These are phyloP conservation scores for Neurospora tetraspora DNA, from an alignment of 495 filamentous ascomycete species.

Conservation along the genomic window DNA sequence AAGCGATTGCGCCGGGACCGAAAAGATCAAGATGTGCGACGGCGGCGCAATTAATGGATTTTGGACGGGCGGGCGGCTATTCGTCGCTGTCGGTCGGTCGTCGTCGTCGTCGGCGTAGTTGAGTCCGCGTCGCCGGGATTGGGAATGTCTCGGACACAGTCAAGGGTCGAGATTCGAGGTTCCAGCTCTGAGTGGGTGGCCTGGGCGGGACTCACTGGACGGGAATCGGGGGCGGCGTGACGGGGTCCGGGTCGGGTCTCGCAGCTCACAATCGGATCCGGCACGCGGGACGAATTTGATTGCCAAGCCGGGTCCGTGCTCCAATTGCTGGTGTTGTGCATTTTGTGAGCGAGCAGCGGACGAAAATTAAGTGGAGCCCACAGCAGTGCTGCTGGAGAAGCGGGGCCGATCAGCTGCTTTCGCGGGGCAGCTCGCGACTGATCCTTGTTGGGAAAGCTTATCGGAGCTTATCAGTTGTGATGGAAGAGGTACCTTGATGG, in stretches of 20 bases:
- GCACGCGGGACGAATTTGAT: neutral
- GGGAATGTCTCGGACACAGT: neutral
- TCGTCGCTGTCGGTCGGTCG: neutral
- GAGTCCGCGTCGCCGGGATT: neutral
- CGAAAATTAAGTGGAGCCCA: neutral
- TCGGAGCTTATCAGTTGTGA: neutral
- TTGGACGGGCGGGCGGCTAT: neutral
- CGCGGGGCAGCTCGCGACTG: neutral
- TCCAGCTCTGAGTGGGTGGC: neutral
- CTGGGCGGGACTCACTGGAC: neutral
- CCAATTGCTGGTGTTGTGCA: neutral
- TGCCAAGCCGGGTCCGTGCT: neutral
- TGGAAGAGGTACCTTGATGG: neutral
- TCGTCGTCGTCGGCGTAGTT: neutral
- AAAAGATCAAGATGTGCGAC: neutral
- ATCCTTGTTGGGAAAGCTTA: neutral
- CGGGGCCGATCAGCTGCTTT: neutral
- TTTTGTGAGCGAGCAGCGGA: neutral
- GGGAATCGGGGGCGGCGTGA: neutral
- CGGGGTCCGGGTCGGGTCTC: neutral
- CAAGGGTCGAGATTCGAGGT: neutral
- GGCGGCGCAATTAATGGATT: neutral
- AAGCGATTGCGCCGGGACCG: neutral
- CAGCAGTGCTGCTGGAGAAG: neutral
- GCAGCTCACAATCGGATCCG: neutral